These are phyloP conservation scores for Phaffomyces thermotolerans DNA, from an alignment of 805 yeast species.

Conservation along the genomic window DNA sequence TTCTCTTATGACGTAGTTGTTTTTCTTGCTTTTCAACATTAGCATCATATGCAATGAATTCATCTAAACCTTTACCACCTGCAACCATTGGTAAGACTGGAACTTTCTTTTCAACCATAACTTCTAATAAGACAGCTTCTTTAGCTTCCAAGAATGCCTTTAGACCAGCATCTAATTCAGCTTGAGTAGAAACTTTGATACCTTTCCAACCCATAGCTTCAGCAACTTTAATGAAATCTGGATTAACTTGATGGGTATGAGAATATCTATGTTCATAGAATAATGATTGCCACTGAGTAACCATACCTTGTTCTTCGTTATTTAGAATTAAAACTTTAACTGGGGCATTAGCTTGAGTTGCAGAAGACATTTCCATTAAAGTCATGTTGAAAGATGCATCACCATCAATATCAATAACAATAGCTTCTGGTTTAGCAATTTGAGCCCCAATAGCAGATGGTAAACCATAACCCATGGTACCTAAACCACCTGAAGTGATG, in stretches of 20 bases:
- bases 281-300: constrained; percentile 97
- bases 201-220: constrained; percentile 92
- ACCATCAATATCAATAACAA: constrained; percentile 96
- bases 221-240: constrained; percentile 86
- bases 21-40: constrained; percentile 68
- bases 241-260: constrained; percentile 96
- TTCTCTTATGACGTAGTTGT: constrained; percentile 63
- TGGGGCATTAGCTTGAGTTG: constrained; percentile 89
- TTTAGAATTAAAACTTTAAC: constrained; percentile 84
- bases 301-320: constrained; percentile 99
- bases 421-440: constrained; percentile 88
- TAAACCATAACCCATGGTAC: constrained; percentile 97
- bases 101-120: constrained; percentile 77
- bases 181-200: constrained; percentile 62
- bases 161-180: constrained; percentile 51
- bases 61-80: constrained; percentile 90
- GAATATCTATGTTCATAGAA: constrained; percentile 96
- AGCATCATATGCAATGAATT: constrained; percentile 82
- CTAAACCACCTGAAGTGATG: constrained; percentile 98
- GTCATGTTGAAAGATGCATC: constrained; percentile 99
- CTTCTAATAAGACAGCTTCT: constrained; percentile 85
- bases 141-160: constrained; percentile 63
- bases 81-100: constrained; percentile 99
- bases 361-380: constrained; percentile 83
- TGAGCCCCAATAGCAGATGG: constrained; percentile 99